Conservation (phyloP, 1,284 basidiomycete species). For the Cutaneotrichosporon sp. region DNA sequence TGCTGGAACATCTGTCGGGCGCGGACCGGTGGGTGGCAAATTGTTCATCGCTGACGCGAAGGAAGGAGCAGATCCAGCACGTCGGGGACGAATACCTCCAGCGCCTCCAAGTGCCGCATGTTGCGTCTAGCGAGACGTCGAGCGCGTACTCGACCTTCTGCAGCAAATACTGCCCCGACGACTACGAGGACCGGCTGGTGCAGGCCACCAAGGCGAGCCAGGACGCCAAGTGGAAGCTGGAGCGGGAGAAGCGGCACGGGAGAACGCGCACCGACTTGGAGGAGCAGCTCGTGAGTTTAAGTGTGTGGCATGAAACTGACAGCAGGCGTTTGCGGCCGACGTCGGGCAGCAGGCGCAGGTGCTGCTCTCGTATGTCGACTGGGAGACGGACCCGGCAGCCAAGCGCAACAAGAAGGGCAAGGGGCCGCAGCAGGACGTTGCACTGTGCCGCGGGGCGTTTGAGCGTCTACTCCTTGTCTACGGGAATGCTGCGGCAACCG, state of each 20-base stretch:
- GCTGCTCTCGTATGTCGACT: conserved; percentile 42
- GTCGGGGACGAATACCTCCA: conserved; percentile 49
- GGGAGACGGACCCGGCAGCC: conserved; percentile 53
- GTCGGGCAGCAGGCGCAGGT: conserved; percentile 25
- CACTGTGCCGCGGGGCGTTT: conserved; percentile 65
- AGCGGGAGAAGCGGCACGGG: conserved; percentile 39
- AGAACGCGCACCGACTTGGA: conserved; percentile 46
- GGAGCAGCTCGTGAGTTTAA: conserved; percentile 38
- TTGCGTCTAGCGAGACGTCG: conserved; percentile 68
- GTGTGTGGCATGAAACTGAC: conserved; percentile 1
- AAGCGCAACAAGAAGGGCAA: conserved; percentile 57
- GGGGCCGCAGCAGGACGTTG: conserved; percentile 56
- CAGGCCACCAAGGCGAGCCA: conserved; percentile 69
- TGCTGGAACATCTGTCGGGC: conserved; percentile 58
- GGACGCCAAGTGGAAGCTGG: conserved; percentile 54
- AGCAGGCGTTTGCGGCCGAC: conserved; percentile 25
- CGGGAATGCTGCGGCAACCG: conserved; percentile 58
- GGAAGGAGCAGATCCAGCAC: conserved; percentile 34
- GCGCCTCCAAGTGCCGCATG: conserved; percentile 50
- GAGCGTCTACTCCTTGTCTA: conserved; percentile 72
- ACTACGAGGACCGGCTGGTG: conserved; percentile 76
- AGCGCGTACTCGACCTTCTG: conserved; percentile 85
- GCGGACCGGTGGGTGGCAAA: conserved; percentile 58
- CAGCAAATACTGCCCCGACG: conserved; percentile 67
- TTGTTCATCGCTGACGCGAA: conserved; percentile 19